These are phyloP conservation scores for Sordariomycetes sp. DNA, from an alignment of 2,329 filamentous ascomycete genomes.

Conservation along the genomic window DNA sequence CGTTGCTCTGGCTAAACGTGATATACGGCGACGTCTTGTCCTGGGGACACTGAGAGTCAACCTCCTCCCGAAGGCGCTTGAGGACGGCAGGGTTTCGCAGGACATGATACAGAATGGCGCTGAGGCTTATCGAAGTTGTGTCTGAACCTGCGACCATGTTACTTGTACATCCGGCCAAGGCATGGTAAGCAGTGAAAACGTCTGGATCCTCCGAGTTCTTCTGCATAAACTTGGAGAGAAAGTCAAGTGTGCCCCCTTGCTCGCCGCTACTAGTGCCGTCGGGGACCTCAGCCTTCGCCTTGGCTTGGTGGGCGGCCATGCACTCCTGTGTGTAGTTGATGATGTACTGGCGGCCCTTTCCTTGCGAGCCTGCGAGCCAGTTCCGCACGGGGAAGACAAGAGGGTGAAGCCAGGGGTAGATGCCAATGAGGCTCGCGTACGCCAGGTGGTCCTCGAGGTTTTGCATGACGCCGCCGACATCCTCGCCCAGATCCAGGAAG, in stretches of 20 bases:
- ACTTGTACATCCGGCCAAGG: slow-evolving; percentile 8
- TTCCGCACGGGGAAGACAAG: slow-evolving; percentile 10
- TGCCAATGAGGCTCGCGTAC: slow-evolving; percentile 13
- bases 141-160: slow-evolving; percentile 21
- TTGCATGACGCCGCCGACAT: slow-evolving; percentile 14
- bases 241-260: slow-evolving; percentile 6
- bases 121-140: slow-evolving; percentile 19
- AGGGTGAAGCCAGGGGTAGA: slow-evolving; percentile 9
- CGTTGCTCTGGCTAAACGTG: slow-evolving; percentile 14
- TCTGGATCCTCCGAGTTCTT: slow-evolving; percentile 25
- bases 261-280: slow-evolving; percentile 5
- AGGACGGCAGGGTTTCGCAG: slow-evolving; percentile 14
- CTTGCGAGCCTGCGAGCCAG: slow-evolving; percentile 10
- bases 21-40: slow-evolving; percentile 7
- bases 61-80: slow-evolving; percentile 20
- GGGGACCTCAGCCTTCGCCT: neutral
- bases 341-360: slow-evolving; percentile 13
- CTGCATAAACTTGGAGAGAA: slow-evolving; percentile 14
- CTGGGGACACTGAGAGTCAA: slow-evolving; percentile 14
- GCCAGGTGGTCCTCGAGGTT: slow-evolving; percentile 11
- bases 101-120: slow-evolving; percentile 15
- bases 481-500: slow-evolving; percentile 20
- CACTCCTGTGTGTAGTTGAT: slow-evolving; percentile 11
- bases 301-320: slow-evolving; percentile 3
- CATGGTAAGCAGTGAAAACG: slow-evolving; percentile 20